These are phyloP conservation scores for Rehmannia glutinosa DNA, from an alignment of 257 asterid genomes.

Conservation along the genomic window DNA sequence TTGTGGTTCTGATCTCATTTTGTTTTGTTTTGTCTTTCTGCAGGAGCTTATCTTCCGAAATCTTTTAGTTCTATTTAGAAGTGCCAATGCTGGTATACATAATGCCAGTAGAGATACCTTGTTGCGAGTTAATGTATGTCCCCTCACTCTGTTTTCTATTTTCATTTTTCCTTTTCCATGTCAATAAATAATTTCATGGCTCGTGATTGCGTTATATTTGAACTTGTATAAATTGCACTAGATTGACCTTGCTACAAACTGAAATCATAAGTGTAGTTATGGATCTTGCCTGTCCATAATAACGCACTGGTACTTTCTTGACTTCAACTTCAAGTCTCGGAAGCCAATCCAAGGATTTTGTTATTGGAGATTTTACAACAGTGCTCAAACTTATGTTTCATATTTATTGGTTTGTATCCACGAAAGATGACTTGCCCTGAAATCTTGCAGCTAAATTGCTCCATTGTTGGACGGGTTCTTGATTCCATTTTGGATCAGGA, in stretches of 20 bases:
- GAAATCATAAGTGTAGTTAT: background rate
- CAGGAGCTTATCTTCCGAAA: conserved; percentile 65
- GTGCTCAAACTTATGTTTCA: background rate
- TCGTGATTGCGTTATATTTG: background rate
- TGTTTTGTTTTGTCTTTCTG: conserved; percentile 6
- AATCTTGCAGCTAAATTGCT: conserved; percentile 56
- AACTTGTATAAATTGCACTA: too few species aligned
- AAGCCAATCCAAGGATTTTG: background rate
- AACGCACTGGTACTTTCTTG: background rate
- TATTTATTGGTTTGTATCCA: background rate
- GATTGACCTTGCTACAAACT: background rate
- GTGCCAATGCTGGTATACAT: conserved; percentile 52
- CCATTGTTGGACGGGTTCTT: conserved; percentile 48
- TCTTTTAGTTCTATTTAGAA: conserved; percentile 64
- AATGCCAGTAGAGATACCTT: conserved; percentile 67
- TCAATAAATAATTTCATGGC: background rate
- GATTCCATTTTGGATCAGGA: conserved; percentile 42
- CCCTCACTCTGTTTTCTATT: conserved; percentile 11
- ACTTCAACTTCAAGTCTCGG: background rate
- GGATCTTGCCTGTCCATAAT: background rate
- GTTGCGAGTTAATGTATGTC: conserved; percentile 66
- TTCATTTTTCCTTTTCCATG: background rate
- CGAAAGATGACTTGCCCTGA: conserved; percentile 18
- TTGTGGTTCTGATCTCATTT: conserved; percentile 9
- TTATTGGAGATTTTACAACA: conserved; percentile 1